Conservation (phyloP, 1,139 yeast genomes). For the Suhomyces panamericanus region DNA sequence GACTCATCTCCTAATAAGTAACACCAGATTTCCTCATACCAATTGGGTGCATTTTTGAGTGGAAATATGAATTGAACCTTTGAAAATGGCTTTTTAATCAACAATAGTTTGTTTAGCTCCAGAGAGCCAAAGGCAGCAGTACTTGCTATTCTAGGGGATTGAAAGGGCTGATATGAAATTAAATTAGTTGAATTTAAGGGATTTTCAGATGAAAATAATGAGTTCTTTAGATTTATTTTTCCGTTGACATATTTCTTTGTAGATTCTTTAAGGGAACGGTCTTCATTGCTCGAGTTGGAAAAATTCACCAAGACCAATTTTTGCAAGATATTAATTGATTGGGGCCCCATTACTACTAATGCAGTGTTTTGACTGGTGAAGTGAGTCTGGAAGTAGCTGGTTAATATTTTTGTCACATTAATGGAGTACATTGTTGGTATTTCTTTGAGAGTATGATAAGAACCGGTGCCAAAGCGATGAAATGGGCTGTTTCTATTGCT, state of each 20-base stretch:
- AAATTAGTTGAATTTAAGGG: too few species aligned
- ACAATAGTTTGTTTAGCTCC: slow-evolving; percentile 8
- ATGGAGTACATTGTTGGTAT: slow-evolving; percentile 16
- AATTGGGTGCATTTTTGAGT: slow-evolving; percentile 11
- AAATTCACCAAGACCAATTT: slow-evolving; percentile 50
- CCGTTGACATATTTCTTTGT: background rate
- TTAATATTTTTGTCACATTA: slow-evolving; percentile 25
- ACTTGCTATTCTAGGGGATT: too few species aligned
- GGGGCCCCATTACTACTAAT: slow-evolving; percentile 62
- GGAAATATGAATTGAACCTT: slow-evolving; percentile 44
- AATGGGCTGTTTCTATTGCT: slow-evolving; percentile 46
- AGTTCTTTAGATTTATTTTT: background rate
- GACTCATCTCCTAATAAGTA: slow-evolving; percentile 63
- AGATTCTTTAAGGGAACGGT: background rate
- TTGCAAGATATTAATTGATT: slow-evolving; percentile 56
- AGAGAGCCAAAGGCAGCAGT: background rate
- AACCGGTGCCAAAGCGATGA: slow-evolving; percentile 50
- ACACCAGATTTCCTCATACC: slow-evolving; percentile 50
- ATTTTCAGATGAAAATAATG: background rate
- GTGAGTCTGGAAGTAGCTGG: slow-evolving; percentile 28
- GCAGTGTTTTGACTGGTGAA: slow-evolving; percentile 48
- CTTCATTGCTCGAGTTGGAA: slow-evolving; percentile 21
- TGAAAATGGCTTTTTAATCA: slow-evolving; percentile 10
- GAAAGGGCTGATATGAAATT: too few species aligned
- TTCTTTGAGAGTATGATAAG: slow-evolving; percentile 29